A percentile compares a stretch with the other conserved stretches of the same genome.
phyloP scores from a whole-genome alignment of 1,139 yeast genomes.

The Spathaspora sp. region DNA sequence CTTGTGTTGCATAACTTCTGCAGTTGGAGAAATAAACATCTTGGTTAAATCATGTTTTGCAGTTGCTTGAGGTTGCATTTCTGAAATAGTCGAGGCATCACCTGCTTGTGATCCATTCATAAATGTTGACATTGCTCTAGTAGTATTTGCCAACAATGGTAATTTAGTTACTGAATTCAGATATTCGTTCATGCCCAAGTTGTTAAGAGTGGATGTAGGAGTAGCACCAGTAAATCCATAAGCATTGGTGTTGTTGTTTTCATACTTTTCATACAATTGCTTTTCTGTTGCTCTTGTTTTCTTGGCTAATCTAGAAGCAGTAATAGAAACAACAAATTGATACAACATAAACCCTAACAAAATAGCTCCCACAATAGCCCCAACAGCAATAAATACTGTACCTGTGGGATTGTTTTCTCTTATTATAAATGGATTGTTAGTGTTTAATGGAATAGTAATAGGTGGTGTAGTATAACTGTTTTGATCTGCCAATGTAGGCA shows the following conservation, averaged over 20 bases:
- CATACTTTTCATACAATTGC: slow-evolving; percentile 38
- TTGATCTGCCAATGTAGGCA: slow-evolving; percentile 17
- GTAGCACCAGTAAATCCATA: slow-evolving; percentile 27
- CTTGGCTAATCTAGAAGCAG: slow-evolving; percentile 42
- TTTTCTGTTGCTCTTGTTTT: slow-evolving; percentile 32
- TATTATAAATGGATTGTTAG: slow-evolving; percentile 61
- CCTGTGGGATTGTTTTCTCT: slow-evolving; percentile 58
- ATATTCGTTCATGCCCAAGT: slow-evolving; percentile 18
- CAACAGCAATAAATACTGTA: slow-evolving; percentile 79
- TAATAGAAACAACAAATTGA: slow-evolving; percentile 36
- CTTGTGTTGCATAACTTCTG: slow-evolving; percentile 61
- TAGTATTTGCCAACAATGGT: slow-evolving; percentile 31
- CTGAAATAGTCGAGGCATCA: slow-evolving; percentile 42
- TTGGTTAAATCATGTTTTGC: slow-evolving; percentile 44
- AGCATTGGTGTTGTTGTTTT: slow-evolving; percentile 34
- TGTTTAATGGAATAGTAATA: slow-evolving; percentile 61
- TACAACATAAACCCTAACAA: slow-evolving; percentile 44
- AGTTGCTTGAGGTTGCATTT: slow-evolving; percentile 29
- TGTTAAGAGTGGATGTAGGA: slow-evolving; percentile 20
- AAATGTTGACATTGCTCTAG: slow-evolving; percentile 12
- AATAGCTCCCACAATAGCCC: slow-evolving; percentile 61
- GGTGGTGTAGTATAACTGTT: slow-evolving; percentile 49
- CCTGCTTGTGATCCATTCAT: slow-evolving; percentile 27
- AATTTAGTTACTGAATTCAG: slow-evolving; percentile 32
- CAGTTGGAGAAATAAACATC: slow-evolving; percentile 78